Percentiles rank a stretch among this genome's conserved stretches.
These are phyloP conservation scores for Clitopilus passeckerianus DNA, from an alignment of 768 basidiomycete species.

Conservation along the genomic window DNA sequence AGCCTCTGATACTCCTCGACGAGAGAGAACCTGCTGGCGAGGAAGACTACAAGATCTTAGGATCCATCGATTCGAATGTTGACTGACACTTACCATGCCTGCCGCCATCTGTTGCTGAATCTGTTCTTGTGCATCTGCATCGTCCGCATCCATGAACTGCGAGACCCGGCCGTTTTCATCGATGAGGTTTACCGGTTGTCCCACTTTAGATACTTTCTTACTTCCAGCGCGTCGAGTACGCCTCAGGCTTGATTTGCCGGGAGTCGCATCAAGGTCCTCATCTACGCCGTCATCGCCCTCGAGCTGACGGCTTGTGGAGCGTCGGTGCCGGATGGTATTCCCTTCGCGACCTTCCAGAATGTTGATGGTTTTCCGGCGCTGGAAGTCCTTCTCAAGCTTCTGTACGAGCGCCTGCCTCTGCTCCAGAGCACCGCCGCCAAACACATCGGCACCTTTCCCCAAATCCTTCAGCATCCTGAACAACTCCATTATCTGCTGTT, in stretches of 20 bases:
- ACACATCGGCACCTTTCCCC: conserved; percentile 68
- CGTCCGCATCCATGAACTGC: conserved; percentile 89
- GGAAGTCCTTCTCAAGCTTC: conserved; percentile 74
- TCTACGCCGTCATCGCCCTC: conserved; percentile 33
- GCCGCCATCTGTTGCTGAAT: conserved; percentile 81
- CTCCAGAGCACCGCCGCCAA: conserved; percentile 66
- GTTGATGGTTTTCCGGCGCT: conserved; percentile 78
- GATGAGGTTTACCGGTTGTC: conserved; percentile 21
- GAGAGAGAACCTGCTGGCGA: conserved; percentile 55
- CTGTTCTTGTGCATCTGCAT: conserved; percentile 76
- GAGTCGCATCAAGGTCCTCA: conserved; percentile 53
- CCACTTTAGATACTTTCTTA: conserved; percentile 20
- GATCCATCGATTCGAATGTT: conserved; percentile 2
- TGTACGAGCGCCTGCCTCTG: conserved; percentile 80
- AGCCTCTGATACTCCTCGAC: conserved; percentile 65
- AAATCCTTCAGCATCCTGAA: conserved; percentile 92
- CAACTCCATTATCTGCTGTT: conserved; percentile 88
- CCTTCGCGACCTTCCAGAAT: conserved; percentile 73
- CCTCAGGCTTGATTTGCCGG: conserved; percentile 45
- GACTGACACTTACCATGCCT: conserved; percentile 52
- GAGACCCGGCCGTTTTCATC: conserved; percentile 59
- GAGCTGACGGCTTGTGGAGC: conserved; percentile 14
- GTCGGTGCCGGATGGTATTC: conserved; percentile 17
- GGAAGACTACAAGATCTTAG: conserved; percentile 43
- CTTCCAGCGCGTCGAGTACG: conserved; percentile 23